These are phyloP conservation scores for Platismatia glauca DNA, from an alignment of 495 filamentous ascomycete species.

Conservation along the genomic window DNA sequence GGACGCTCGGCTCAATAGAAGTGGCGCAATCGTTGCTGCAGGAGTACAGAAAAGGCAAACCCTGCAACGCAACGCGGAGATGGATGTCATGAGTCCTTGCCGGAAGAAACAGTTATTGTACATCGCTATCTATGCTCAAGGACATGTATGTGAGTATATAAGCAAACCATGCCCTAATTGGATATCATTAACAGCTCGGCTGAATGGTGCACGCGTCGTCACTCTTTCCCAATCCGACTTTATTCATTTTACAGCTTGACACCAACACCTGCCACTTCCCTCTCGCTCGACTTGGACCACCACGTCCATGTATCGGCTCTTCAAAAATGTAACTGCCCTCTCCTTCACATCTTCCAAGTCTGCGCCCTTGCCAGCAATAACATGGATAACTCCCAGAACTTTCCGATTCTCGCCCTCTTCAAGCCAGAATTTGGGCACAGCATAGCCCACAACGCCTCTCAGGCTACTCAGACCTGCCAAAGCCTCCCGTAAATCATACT, in stretches of 20 bases:
- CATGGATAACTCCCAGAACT: slow-evolving; percentile 71
- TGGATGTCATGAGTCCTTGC: neutral
- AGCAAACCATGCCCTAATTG: neutral
- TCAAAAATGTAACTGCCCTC: slow-evolving; percentile 49
- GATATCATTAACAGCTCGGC: neutral
- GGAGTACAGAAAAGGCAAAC: neutral
- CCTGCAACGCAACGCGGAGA: neutral
- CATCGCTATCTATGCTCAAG: neutral
- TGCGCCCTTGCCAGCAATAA: slow-evolving; percentile 58
- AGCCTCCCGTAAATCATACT: slow-evolving; percentile 81
- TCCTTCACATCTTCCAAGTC: slow-evolving; percentile 72
- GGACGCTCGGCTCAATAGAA: no score
- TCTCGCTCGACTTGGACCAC: slow-evolving; percentile 71
- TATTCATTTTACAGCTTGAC: slow-evolving; percentile 28
- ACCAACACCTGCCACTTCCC: slow-evolving; percentile 74
- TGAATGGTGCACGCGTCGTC: neutral
- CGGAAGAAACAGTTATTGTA: neutral
- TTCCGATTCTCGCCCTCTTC: slow-evolving; percentile 58
- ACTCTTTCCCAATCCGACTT: neutral
- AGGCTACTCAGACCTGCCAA: slow-evolving; percentile 75
- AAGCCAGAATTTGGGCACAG: slow-evolving; percentile 89
- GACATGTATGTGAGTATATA: neutral
- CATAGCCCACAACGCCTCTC: slow-evolving; percentile 75
- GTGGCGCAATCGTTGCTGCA: no score
- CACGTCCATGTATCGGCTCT: slow-evolving; percentile 56